phyloP scores from a whole-genome alignment of 1,139 yeast genomes.

The Taphrina sp. region DNA sequence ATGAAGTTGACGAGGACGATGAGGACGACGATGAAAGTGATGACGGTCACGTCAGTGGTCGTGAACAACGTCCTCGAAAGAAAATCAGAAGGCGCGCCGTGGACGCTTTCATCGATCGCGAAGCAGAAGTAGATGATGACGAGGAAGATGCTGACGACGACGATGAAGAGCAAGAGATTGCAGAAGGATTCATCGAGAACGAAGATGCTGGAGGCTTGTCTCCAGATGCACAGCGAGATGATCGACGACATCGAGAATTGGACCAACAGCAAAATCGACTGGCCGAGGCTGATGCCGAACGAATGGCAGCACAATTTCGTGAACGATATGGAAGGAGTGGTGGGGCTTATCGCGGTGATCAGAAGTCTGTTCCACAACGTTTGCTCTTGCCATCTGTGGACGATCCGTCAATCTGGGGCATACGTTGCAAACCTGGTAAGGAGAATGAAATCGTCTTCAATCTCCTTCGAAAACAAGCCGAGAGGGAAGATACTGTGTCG shows the following conservation, averaged over 20 bases:
- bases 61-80: constrained; percentile 54
- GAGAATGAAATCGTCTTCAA: constrained; percentile 89
- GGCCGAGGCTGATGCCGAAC: constrained; percentile 93
- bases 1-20: constrained; percentile 41
- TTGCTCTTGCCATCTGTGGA: constrained; percentile 90
- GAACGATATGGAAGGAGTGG: constrained; percentile 89
- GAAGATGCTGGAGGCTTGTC: constrained; percentile 54
- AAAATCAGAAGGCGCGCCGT: constrained; percentile 65
- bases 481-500: constrained; percentile 59
- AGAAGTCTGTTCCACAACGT: constrained; percentile 87
- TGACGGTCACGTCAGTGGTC: constrained; percentile 43
- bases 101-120: constrained; percentile 94
- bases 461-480: constrained; percentile 71
- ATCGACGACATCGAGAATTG: constrained; percentile 82
- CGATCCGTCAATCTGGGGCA: constrained; percentile 95
- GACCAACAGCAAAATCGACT: constrained; percentile 87
- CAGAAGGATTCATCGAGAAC: constrained; percentile 52
- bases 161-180: constrained; percentile 80
- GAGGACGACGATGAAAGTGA: constrained; percentile 40
- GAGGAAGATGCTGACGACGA: constrained; percentile 95
- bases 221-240: constrained; percentile 47
- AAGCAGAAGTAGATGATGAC: constrained; percentile 98
- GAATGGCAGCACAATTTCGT: constrained; percentile 85
- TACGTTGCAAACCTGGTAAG: constrained; percentile 87
- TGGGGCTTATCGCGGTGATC: constrained; percentile 81